Evolutionary conservation across 192 early-diverging fungal species (phyloP).

Genomic region (Allomyces javanicus): DNA sequence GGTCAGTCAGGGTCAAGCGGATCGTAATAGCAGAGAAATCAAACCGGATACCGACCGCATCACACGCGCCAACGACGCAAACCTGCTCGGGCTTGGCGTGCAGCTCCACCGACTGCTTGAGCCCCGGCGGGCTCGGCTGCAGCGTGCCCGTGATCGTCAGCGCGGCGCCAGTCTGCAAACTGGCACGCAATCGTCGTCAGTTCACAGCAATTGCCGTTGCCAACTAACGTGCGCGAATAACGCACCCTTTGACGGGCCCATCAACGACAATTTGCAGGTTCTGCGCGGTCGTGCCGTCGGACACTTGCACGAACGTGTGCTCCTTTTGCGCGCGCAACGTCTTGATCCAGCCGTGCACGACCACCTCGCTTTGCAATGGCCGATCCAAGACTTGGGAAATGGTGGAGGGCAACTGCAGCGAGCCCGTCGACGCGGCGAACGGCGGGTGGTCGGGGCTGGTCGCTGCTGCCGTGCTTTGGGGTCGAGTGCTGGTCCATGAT

Average conservation of each 20-base stretch:
- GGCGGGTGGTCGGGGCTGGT: no score
- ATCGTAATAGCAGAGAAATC: not conserved
- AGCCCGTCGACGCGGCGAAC: no score
- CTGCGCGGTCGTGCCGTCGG: slow-evolving; percentile 49
- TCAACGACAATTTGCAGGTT: slow-evolving; percentile 47
- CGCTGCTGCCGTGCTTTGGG: no score
- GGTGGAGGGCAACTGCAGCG: no score
- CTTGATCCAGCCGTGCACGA: slow-evolving; percentile 57
- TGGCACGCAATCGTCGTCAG: slow-evolving; percentile 1
- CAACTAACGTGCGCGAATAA: not conserved
- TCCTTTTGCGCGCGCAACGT: slow-evolving; percentile 63
- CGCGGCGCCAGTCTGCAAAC: slow-evolving; percentile 48
- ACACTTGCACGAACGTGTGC: slow-evolving; percentile 51
- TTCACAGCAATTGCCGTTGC: not conserved
- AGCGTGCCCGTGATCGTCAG: slow-evolving; percentile 50
- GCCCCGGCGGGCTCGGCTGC: slow-evolving; percentile 34
- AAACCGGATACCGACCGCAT: slow-evolving; percentile 17
- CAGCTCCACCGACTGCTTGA: slow-evolving; percentile 51
- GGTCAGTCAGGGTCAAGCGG: no score
- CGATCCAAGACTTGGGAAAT: no score
- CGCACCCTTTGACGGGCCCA: slow-evolving; percentile 10
- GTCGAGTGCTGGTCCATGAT: no score
- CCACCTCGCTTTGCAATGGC: no score
- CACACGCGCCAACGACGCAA: slow-evolving; percentile 32
- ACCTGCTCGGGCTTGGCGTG: slow-evolving; percentile 21